Percentiles rank a stretch among this genome's conserved stretches.
These are phyloP conservation scores for Venturia asperata DNA, from an alignment of 2,329 filamentous ascomycete species.

Conservation along the genomic window DNA sequence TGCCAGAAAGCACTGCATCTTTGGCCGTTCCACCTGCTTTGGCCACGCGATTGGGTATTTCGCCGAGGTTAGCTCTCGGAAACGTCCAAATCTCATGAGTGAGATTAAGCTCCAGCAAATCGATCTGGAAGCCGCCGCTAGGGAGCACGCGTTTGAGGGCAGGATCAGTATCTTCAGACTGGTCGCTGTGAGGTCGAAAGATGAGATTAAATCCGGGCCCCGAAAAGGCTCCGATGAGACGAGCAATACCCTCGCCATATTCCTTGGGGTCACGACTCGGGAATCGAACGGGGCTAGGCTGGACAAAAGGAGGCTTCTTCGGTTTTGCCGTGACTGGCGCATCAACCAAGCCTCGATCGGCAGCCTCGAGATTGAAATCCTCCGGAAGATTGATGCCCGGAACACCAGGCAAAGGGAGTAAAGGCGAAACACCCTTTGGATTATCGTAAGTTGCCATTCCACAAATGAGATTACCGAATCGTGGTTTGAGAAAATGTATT, in stretches of 20 bases:
- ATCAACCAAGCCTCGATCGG: background rate
- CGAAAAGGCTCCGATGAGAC: constrained; percentile 28
- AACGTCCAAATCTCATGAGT: constrained; percentile 34
- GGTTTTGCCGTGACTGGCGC: background rate
- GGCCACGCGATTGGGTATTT: constrained; percentile 35
- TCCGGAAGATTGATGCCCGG: background rate
- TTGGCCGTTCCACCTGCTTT: constrained; percentile 25
- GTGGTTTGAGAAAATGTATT: too few relatives aligned
- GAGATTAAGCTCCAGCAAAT: constrained; percentile 36
- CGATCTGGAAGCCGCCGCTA: constrained; percentile 17
- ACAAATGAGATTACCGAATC: too few relatives aligned
- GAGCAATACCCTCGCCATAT: constrained; percentile 23
- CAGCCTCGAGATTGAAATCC: background rate
- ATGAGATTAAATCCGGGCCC: constrained; percentile 36
- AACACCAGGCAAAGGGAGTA: background rate
- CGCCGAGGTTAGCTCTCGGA: constrained; percentile 26
- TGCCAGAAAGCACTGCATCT: too few relatives aligned
- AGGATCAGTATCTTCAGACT: background rate
- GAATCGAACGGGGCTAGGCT: too few relatives aligned
- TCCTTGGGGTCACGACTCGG: background rate
- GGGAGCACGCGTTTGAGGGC: too few relatives aligned
- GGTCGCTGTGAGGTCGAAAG: constrained; percentile 32
- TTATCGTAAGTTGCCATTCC: too few relatives aligned
- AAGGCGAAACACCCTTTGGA: background rate
- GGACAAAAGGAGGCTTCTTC: too few relatives aligned